Percentiles rank a stretch among this genome's conserved stretches.
phyloP scores from a whole-genome alignment of 192 early-diverging fungal genomes.

The Paraglomus brasilianum region DNA sequence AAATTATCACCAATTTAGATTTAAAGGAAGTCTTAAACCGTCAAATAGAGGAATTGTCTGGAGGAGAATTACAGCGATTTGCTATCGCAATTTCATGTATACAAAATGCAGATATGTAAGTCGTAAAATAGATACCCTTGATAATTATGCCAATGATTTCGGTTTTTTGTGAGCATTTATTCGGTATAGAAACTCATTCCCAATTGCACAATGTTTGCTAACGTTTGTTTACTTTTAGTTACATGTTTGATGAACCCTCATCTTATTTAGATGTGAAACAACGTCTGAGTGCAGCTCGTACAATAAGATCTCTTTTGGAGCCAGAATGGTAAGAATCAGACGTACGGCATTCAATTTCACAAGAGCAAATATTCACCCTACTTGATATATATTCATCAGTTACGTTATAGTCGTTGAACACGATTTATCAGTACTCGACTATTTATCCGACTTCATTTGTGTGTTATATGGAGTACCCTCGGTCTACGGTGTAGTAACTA shows the following conservation, averaged over 20 bases:
- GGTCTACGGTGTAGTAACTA: conserved; percentile 95
- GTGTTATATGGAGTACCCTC: conserved; percentile 97
- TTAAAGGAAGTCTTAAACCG: conserved; percentile 81
- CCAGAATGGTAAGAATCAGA: conserved; percentile 42
- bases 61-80: conserved; percentile 98
- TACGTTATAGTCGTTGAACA: conserved; percentile 98
- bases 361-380: not conserved
- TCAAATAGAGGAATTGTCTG: conserved; percentile 81
- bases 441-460: conserved; percentile 97
- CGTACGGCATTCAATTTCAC: not conserved
- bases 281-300: conserved; percentile 92
- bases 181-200: not conserved
- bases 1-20: conserved; percentile 76
- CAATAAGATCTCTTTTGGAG: conserved; percentile 81
- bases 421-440: conserved; percentile 97
- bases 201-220: not conserved
- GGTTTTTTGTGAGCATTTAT: not conserved
- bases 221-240: conserved; percentile 44
- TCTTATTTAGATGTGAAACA: conserved; percentile 98
- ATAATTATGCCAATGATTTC: not conserved
- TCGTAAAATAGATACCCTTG: not conserved
- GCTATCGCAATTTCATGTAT: conserved; percentile 86
- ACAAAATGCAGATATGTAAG: conserved; percentile 84
- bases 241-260: conserved; percentile 99
- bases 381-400: conserved; percentile 24